phyloP scores from a whole-genome alignment of 148 eudicot species.

The Persicaria maculosa region DNA sequence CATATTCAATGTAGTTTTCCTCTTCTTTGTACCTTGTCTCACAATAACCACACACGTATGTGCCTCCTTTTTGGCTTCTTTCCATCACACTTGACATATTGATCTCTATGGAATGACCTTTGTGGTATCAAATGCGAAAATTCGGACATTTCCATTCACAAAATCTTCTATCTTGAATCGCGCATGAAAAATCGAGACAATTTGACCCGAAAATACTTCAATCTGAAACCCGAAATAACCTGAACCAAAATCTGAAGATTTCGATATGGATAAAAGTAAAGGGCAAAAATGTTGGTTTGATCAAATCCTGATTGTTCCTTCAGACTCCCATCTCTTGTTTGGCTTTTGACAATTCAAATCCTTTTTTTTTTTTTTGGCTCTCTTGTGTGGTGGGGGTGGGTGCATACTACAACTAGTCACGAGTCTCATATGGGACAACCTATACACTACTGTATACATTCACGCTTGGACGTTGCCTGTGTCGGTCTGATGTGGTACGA shows the following conservation, averaged over 20 bases:
- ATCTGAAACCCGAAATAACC: background rate
- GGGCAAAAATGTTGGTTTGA: too few relatives aligned
- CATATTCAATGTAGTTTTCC: background rate
- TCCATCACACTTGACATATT: background rate
- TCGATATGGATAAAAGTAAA: too few relatives aligned
- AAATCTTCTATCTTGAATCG: background rate
- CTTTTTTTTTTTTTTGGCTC: background rate
- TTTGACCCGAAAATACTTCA: background rate
- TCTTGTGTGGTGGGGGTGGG: background rate
- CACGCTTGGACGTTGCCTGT: background rate
- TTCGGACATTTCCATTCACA: background rate
- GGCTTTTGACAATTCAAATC: background rate
- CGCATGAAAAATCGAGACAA: background rate
- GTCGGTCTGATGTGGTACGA: background rate
- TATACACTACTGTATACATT: background rate
- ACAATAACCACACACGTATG: conserved; percentile 4
- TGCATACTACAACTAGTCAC: background rate
- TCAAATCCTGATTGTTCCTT: background rate
- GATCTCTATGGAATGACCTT: background rate
- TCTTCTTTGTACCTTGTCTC: background rate
- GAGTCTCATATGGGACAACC: background rate
- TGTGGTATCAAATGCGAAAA: background rate
- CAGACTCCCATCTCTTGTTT: conserved; percentile 2
- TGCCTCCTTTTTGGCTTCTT: conserved; percentile 2
- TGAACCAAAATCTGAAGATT: background rate